Base-by-base conservation (phyloP, 192 early-diverging fungal species). In the Dissophora globulifera region DNA sequence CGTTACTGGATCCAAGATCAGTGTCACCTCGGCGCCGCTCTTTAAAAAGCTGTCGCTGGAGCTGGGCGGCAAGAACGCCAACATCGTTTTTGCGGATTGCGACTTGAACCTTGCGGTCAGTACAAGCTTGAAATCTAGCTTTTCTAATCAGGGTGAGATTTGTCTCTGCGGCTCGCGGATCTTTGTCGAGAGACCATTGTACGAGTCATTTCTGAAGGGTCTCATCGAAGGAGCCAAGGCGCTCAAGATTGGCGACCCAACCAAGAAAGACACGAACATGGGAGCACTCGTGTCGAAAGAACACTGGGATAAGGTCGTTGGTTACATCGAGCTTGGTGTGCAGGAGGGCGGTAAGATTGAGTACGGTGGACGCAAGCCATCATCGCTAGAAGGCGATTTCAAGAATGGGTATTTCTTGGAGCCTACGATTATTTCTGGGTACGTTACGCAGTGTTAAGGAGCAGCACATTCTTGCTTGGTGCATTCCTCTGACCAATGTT, bases 31-130 rank as follows among this genome's bases (percentile, higher is more conserved):
- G 25, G 87, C 88, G 5, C 68, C 56, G 15, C 58, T 74, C 35
- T 84, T 87, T 72, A 93, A 93, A 68, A 91, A 90, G 38, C 62
- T 91, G 16, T 88, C 87, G 0, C 61, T 94, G 15, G 93, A 94
- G 67, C 78, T 94, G 2, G 83, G 88, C 50, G 93, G 93, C 43
- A 94, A 94, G 75, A 93, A 92, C 71, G 90, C 92, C 22, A 87
- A 84, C 78, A 71, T 90, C 51, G 67, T 93, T 13, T 93, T 91
- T 80, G 84, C 66, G 29, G 91, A 93, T 72, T 86, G 84, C 60
- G 75, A 91, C 64, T 80, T 91, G 25, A 86, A 89, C 13, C 53
- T 83, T 50, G 85, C 89, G 0, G 63, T 92, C 12, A 70, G 68
- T 15, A 88, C 84, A 5, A 83, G 81, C 17, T 46, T 94, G 22